These are phyloP conservation scores for Wilhelminamyces savonicus DNA, from an alignment of 805 yeast species.

Conservation along the genomic window DNA sequence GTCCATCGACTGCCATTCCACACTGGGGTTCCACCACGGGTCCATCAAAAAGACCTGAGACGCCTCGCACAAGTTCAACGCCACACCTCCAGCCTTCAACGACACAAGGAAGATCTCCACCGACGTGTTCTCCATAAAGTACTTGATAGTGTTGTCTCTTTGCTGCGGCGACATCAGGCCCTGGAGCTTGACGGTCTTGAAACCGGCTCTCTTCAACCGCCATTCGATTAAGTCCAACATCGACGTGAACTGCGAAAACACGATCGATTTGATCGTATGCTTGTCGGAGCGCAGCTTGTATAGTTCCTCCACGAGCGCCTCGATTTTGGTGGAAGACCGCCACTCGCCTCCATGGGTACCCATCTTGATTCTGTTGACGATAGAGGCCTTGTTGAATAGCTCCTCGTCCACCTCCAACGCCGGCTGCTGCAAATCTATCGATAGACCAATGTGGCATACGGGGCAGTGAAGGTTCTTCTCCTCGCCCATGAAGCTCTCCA, in stretches of 20 bases:
- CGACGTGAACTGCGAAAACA: conserved; percentile 93
- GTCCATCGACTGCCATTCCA: conserved; percentile 98
- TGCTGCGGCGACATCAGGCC: conserved; percentile 98
- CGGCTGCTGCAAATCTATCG: conserved; percentile 85
- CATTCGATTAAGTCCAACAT: conserved; percentile 96
- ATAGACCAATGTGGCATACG: conserved; percentile 88
- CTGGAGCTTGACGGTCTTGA: conserved; percentile 86
- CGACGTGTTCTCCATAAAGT: conserved; percentile 86
- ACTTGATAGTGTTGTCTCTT: conserved; percentile 82
- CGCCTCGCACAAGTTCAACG: conserved; percentile 92
- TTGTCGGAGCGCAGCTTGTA: conserved; percentile 80
- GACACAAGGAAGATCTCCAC: conserved; percentile 95
- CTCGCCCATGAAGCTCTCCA: conserved; percentile 70
- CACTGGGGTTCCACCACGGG: conserved; percentile 99
- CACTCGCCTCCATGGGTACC: conserved; percentile 65
- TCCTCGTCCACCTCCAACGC: conserved; percentile 67
- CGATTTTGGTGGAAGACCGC: conserved; percentile 94
- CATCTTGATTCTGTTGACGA: conserved; percentile 83
- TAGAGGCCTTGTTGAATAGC: conserved; percentile 55
- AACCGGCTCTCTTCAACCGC: conserved; percentile 92
- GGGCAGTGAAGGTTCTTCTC: conserved; percentile 73
- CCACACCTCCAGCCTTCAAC: conserved; percentile 98
- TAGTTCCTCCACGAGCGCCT: conserved; percentile 89
- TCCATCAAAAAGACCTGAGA: conserved; percentile 93
- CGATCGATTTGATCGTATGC: conserved; percentile 90